Evolutionary conservation across 2,329 filamentous ascomycete species (phyloP).

Genomic region (Penicillium freii): DNA sequence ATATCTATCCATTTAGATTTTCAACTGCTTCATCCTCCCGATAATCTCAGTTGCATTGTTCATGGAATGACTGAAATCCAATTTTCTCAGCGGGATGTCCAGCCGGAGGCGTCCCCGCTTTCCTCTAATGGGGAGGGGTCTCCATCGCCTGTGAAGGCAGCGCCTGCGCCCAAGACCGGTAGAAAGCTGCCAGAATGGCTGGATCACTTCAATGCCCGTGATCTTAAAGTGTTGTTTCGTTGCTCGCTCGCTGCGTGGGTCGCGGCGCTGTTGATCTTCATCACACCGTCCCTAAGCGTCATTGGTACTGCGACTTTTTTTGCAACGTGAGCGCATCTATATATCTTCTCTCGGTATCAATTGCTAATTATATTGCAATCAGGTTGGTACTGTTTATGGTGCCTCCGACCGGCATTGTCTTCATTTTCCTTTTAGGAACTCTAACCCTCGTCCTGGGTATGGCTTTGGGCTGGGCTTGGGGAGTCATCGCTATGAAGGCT

Average conservation of each 20-base stretch:
- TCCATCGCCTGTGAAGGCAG: constrained; percentile 5
- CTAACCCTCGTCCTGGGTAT: constrained; percentile 49
- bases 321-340: constrained; percentile 27
- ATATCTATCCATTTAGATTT: not conserved
- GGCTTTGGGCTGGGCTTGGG: constrained; percentile 52
- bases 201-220: constrained; percentile 49
- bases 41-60: not conserved
- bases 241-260: constrained; percentile 51
- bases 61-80: constrained; percentile 4
- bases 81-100: constrained; percentile 10
- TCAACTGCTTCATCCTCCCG: not conserved
- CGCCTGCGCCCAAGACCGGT: constrained; percentile 4
- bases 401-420: constrained; percentile 48
- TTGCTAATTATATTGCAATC: constrained; percentile 9
- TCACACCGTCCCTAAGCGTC: constrained; percentile 42
- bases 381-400: constrained; percentile 46
- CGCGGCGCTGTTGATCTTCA: constrained; percentile 48
- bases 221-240: constrained; percentile 49
- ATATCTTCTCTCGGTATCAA: not conserved
- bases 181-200: constrained; percentile 29
- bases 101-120: constrained; percentile 3
- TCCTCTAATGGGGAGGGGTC: constrained; percentile 8
- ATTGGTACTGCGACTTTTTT: constrained; percentile 51
- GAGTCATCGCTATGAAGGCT: constrained; percentile 50
- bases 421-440: constrained; percentile 46